Conservation (phyloP, 805 yeast genomes). For the Hanseniaspora guilliermondii region DNA sequence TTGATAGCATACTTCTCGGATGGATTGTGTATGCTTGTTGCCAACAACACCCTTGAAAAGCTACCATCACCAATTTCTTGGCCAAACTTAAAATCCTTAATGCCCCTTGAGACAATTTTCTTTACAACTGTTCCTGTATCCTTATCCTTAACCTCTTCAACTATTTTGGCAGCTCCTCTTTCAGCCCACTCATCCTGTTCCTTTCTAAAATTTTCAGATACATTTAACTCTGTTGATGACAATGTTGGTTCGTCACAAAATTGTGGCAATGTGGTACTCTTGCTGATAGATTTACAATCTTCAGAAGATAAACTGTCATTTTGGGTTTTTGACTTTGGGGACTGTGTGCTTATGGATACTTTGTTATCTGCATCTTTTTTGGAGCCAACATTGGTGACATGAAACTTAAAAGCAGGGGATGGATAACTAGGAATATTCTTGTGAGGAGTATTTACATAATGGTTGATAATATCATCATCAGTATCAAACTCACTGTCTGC, state of each 20-base stretch:
- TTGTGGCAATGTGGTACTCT: background rate
- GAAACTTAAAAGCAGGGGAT: background rate
- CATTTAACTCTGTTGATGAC: constrained; percentile 6
- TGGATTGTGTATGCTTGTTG: constrained; percentile 60
- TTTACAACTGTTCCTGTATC: constrained; percentile 40
- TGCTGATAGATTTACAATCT: background rate
- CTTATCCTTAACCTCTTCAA: constrained; percentile 34
- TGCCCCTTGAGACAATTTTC: constrained; percentile 41
- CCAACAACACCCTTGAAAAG: constrained; percentile 82
- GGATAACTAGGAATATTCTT: background rate
- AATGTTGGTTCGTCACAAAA: background rate
- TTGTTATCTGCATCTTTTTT: background rate
- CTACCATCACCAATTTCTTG: constrained; percentile 90
- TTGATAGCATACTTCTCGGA: constrained; percentile 69
- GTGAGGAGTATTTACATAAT: background rate
- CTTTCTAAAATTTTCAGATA: constrained; percentile 17
- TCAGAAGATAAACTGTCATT: background rate
- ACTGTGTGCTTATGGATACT: background rate
- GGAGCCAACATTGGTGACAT: background rate
- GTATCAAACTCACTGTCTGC: constrained; percentile 1
- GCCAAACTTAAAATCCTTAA: constrained; percentile 80
- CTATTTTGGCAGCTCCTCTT: constrained; percentile 46
- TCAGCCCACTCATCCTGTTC: constrained; percentile 40
- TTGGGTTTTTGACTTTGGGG: background rate
- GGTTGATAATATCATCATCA: constrained; percentile 9